Base-by-base conservation (phyloP, 2,329 filamentous ascomycete species). In the Pezicula radicicola region DNA sequence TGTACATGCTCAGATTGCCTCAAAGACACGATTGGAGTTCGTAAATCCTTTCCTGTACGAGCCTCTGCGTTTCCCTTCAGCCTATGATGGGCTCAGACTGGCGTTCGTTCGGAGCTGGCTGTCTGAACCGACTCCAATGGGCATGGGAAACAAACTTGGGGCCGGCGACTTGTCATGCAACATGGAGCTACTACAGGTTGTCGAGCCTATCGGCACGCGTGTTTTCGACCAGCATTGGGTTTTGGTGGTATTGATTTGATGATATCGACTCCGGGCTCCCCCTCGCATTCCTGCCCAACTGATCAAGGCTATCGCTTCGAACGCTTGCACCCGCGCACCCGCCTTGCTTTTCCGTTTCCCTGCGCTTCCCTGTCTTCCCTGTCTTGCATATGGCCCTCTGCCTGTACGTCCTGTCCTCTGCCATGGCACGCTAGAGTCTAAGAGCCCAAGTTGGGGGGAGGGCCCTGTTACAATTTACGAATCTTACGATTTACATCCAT, bases 21-120 rank as follows among this genome's bases (percentile, higher is more conserved):
- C 60, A 63, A 51, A 45, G 53, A n/a, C 47, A 54, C 58, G 62
- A 64, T 62, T 62, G 62, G 62, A 48, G 52, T 55, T 55, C 54
- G 58, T 40, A 13, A 40, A 40, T 40, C 37, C n/a, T 48, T 52
- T 37, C 47, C 51, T 54, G 50, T 52, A 56, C 55, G 46, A 55
- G 58, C 48, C 49, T 46, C 44, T 35, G 37, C 40, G 46, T 39
- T 50, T 54, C 19, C 15, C 5, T 40, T 41, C 51, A 49, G 39
- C 56, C 58, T 59, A 57, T 60, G 53, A 53, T 48, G 52, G 52
- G 54, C 48, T 52, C 30, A 13, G 30, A 10, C 30, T 33, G 30
- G 30, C 30, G 30, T 33, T 33, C 30, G 30, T 33, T 25, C 30
- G 30, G 12, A 10, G 30, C 9, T 33, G 30, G 30, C 3, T 13